A percentile compares a stretch with the other conserved stretches of the same genome.
These are phyloP conservation scores for Penicillium simplicissimum DNA, from an alignment of 495 filamentous ascomycete genomes.

Conservation along the genomic window DNA sequence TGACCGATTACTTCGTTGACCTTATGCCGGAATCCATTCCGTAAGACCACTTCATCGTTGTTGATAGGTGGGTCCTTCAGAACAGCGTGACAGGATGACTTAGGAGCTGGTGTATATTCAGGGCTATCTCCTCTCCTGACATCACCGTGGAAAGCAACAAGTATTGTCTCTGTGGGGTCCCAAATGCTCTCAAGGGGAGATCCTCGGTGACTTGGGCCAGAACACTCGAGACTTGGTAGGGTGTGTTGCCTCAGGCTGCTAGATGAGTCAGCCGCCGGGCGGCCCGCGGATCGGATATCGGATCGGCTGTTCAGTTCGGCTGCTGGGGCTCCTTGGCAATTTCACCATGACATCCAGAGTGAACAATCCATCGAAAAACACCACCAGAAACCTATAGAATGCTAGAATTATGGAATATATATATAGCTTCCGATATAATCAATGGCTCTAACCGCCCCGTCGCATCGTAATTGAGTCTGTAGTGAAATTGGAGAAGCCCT, in stretches of 20 bases:
- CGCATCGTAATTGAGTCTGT: not conserved
- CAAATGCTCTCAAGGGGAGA: not conserved
- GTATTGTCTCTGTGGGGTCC: too few species aligned
- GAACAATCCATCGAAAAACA: not conserved
- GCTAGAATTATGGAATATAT: not conserved
- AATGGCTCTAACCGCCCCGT: not conserved
- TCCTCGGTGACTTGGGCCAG: too few species aligned
- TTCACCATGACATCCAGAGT: not conserved
- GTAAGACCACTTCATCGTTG: not conserved
- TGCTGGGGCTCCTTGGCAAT: not conserved
- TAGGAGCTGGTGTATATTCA: not conserved
- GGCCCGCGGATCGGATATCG: constrained; percentile 31
- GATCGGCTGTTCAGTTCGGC: constrained; percentile 22
- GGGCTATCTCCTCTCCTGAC: too few species aligned
- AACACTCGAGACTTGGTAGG: not conserved
- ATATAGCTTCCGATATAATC: not conserved
- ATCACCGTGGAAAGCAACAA: too few species aligned
- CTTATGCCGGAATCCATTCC: not conserved
- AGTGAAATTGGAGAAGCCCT: not conserved
- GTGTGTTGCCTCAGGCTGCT: not conserved
- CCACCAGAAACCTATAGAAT: not conserved
- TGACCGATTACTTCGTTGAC: not conserved
- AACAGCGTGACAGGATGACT: not conserved
- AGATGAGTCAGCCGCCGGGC: constrained; percentile 15
- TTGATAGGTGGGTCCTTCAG: not conserved